Evolutionary conservation across 202 grass and related monocot genomes (phyloP), one percentile per base, ranked within the genome.

Genomic region (Sporobolus alterniflorus): DNA sequence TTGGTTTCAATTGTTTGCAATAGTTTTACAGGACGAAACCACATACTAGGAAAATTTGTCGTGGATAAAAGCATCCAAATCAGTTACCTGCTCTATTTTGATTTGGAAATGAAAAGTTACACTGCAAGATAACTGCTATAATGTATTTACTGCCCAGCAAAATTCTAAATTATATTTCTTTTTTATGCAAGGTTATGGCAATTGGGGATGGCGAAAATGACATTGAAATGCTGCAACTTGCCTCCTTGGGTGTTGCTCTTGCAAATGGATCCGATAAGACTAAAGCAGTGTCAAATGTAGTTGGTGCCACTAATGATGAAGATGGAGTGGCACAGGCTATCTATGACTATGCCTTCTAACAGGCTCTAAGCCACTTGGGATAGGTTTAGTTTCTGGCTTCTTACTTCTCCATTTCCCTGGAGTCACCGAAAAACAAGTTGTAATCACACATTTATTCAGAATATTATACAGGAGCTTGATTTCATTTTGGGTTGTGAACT

Each of bases 171-270:
- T 56, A 40, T 55, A 24, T 39, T 64, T 49, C 26, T 72, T 80
- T 42, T 33, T 75, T 82, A 10, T 84, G 16, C 67, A 68, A 99
- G 93, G 67, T 96, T 83, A 99, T 99, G 93, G 97, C 97, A 31
- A 99, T 99, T 71, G 97, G 97, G 52, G 93, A 99, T 77, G 97
- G 97, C 56, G 91, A 99, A 88, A 99, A 99, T 88, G 97, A 97
- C 75, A 83, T 92, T 14, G 97, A 99, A 92, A 94, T 99, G 97
- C 78, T 94, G 46, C 83, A 99, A 69, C 64, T 97, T 59, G 91
- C 93, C 85, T 96, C 91, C 11, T 70, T 96, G 18, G 97, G 97
- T 25, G 83, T 99, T 79, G 93, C 91, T 59, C 88, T 97, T 85
- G 97, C 91, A 70, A 99, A 99, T 73, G 93, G 97, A 48, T 90